phyloP scores from a whole-genome alignment of 2,329 filamentous ascomycete species.

The Trichoderma atrobrunneum region DNA sequence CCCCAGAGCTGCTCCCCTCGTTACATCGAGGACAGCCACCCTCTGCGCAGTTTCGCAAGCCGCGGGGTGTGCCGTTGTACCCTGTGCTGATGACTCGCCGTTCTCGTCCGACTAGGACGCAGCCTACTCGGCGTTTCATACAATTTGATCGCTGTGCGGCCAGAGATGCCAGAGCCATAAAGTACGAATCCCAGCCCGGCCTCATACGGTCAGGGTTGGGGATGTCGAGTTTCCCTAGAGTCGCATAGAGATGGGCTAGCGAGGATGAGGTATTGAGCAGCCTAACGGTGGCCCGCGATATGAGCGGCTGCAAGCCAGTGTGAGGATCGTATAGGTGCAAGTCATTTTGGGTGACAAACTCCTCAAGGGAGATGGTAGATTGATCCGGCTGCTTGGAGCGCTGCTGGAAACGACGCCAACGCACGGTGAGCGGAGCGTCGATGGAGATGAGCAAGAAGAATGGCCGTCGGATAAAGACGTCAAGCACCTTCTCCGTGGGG shows the following conservation, averaged over 20 bases:
- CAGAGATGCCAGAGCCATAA: conserved; percentile 93
- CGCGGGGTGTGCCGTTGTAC: conserved; percentile 95
- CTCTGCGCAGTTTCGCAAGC: conserved; percentile 85
- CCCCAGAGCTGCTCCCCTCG: conserved; percentile 64
- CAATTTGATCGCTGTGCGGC: conserved; percentile 91
- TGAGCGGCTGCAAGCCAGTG: conserved; percentile 69
- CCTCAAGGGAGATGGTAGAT: conserved; percentile 45
- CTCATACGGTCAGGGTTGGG: conserved; percentile 75
- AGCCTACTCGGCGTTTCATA: conserved; percentile 96
- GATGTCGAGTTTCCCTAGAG: conserved; percentile 72
- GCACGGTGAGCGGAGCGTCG: conserved; percentile 80
- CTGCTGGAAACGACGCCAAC: conserved; percentile 73
- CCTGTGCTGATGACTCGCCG: conserved; percentile 89
- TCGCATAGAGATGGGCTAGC: conserved; percentile 66
- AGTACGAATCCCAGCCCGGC: conserved; percentile 94
- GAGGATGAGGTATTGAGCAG: conserved; percentile 81
- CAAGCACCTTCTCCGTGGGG: conserved; percentile 67
- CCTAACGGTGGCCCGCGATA: conserved; percentile 77
- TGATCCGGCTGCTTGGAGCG: conserved; percentile 26
- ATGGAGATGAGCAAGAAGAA: conserved; percentile 93
- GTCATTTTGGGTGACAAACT: conserved; percentile 62
- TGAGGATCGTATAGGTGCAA: conserved; percentile 67
- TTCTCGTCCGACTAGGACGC: conserved; percentile 78
- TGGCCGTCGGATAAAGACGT: conserved; percentile 73
- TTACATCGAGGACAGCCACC: conserved; percentile 92